Conservation (phyloP, 352 stramenopile species). For the Globisporangium radiosum region DNA sequence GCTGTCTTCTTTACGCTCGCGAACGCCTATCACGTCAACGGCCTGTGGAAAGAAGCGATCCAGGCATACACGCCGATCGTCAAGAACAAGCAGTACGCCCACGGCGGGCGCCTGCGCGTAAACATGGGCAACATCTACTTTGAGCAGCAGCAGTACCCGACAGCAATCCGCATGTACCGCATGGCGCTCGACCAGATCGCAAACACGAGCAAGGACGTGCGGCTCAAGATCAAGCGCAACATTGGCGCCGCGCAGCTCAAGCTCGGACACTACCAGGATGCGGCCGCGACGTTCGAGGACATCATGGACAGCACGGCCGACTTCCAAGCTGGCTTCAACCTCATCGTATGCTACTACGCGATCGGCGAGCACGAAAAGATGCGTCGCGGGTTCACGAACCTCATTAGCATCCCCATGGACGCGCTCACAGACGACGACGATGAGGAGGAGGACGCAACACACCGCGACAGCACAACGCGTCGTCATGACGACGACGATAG, state of each 20-base stretch:
- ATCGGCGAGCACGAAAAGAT: conserved; percentile 94
- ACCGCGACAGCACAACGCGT: conserved; percentile 25
- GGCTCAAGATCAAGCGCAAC: conserved; percentile 96
- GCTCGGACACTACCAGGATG: conserved; percentile 92
- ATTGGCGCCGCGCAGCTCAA: conserved; percentile 94
- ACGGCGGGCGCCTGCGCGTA: conserved; percentile 87
- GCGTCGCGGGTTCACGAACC: conserved; percentile 88
- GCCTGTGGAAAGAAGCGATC: conserved; percentile 92
- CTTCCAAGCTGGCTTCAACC: conserved; percentile 95
- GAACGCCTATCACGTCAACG: conserved; percentile 91
- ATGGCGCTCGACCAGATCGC: conserved; percentile 97
- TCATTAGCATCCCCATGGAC: conserved; percentile 90
- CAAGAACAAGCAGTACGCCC: conserved; percentile 95
- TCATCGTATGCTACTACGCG: conserved; percentile 96
- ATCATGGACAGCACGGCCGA: conserved; percentile 92
- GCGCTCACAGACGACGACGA: conserved; percentile 66
- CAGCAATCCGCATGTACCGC: conserved; percentile 96
- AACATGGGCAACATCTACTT: conserved; percentile 99
- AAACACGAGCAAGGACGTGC: conserved; percentile 91
- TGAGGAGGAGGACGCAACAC: conserved; percentile 71
- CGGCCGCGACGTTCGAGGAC: conserved; percentile 92
- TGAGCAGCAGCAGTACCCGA: conserved; percentile 90
- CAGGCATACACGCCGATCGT: conserved; percentile 93
- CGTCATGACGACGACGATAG: conserved; percentile 5
- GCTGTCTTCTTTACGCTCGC: conserved; percentile 94